Conservation (phyloP, 371 early-diverging fungal species). For the Mucor piriformis region DNA sequence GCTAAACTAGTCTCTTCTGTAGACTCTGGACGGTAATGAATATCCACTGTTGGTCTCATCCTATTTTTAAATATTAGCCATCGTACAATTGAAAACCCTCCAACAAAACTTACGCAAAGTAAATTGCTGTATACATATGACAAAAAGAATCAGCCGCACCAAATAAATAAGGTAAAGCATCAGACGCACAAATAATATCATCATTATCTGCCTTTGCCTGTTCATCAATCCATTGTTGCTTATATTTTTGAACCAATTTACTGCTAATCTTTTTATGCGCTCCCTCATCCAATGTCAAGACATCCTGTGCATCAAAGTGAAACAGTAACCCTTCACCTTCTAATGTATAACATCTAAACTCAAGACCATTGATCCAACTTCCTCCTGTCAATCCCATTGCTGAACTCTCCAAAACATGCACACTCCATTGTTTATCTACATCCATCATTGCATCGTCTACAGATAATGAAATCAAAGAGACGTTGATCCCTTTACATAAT, state of each 20-base stretch:
- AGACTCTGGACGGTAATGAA: constrained; percentile 20
- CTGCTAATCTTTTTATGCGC: not conserved
- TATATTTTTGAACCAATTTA: constrained; percentile 19
- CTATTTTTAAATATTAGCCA: too few relatives aligned
- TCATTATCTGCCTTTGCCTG: constrained; percentile 28
- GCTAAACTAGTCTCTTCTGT: constrained; percentile 5
- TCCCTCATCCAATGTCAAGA: not conserved
- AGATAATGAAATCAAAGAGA: not conserved
- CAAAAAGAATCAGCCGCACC: constrained; percentile 12
- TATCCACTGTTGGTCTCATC: constrained; percentile 20
- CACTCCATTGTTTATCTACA: constrained; percentile 10
- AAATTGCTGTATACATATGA: constrained; percentile 19
- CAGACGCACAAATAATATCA: constrained; percentile 15
- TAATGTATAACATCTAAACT: constrained; percentile 16
- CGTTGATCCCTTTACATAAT: constrained; percentile 16
- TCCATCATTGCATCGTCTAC: not conserved
- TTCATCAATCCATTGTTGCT: constrained; percentile 30
- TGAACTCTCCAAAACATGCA: constrained; percentile 1
- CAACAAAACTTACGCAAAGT: constrained; percentile 20
- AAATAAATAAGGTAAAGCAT: constrained; percentile 19
- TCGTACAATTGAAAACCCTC: too few relatives aligned
- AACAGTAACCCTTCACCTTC: constrained; percentile 26
- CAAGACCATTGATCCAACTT: constrained; percentile 11
- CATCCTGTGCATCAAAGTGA: not conserved
- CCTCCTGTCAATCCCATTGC: constrained; percentile 22